Percentiles rank a stretch among this genome's conserved stretches.
Conservation (phyloP, 257 asterid species). For the Anisodus acutangulus region DNA sequence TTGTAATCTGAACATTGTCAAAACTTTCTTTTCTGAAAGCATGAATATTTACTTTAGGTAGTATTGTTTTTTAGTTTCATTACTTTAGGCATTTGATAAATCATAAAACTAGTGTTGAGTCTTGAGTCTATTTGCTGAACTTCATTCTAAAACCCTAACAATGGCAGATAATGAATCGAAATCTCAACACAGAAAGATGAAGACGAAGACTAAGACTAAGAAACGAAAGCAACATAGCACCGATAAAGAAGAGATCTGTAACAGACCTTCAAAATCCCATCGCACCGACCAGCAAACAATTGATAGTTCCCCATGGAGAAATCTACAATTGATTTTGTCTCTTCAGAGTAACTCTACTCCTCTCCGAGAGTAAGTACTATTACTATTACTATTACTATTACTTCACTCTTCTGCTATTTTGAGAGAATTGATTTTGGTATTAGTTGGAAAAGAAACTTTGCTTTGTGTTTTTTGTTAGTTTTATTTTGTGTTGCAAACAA, state of each 20-base stretch:
- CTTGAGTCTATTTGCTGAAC: too few species aligned
- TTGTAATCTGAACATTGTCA: too few species aligned
- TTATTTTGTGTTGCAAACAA: neutral
- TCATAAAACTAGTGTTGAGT: too few species aligned
- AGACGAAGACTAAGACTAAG: conserved; percentile 39
- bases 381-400: neutral
- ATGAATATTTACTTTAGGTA: too few species aligned
- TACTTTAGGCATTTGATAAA: too few species aligned
- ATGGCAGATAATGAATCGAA: conserved; percentile 39
- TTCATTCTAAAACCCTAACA: conserved; percentile 32
- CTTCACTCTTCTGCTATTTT: neutral
- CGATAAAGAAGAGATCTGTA: conserved; percentile 33
- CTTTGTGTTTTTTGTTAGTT: neutral
- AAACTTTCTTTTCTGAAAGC: too few species aligned
- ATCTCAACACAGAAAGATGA: conserved; percentile 21
- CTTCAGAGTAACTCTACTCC: conserved; percentile 59
- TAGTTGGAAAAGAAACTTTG: neutral
- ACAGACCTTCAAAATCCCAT: conserved; percentile 42
- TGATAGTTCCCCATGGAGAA: conserved; percentile 62
- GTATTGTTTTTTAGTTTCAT: too few species aligned
- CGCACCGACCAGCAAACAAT: conserved; percentile 33
- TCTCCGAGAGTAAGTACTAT: conserved; percentile 44
- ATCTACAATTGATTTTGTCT: conserved; percentile 60
- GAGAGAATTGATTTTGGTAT: neutral
- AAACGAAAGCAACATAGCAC: conserved; percentile 57